A percentile compares a stretch with the other conserved stretches of the same genome.
Conservation (phyloP, 1,139 yeast genomes). For the Diutina mesorugosa region DNA sequence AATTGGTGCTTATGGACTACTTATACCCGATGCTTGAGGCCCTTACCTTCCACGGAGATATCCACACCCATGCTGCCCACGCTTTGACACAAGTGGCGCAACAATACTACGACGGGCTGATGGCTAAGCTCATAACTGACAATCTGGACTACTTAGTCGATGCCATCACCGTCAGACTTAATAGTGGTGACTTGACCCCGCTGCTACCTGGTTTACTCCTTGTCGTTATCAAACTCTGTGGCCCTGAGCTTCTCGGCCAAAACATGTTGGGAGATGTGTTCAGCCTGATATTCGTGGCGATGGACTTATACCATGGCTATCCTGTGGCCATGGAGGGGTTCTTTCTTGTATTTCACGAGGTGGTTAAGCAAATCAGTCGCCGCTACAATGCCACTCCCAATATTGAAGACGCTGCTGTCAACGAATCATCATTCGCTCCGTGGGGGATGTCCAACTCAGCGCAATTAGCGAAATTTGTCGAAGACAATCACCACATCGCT, state of each 20-base stretch:
- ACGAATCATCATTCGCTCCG: background rate
- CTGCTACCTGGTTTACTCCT: constrained; percentile 58
- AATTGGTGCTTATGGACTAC: constrained; percentile 8
- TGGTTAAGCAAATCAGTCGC: constrained; percentile 40
- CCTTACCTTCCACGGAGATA: constrained; percentile 5
- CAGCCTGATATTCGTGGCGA: constrained; percentile 56
- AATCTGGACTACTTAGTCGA: constrained; percentile 79
- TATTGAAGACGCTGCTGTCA: background rate
- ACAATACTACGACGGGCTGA: constrained; percentile 42
- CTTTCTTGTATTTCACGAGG: constrained; percentile 55
- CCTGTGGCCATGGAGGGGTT: constrained; percentile 58
- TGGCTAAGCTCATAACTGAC: constrained; percentile 40
- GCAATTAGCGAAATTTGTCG: background rate
- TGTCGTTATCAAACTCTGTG: constrained; percentile 57
- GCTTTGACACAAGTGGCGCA: constrained; percentile 25
- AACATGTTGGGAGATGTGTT: constrained; percentile 63
- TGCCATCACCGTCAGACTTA: constrained; percentile 52
- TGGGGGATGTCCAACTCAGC: background rate
- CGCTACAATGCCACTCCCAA: background rate
- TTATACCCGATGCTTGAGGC: constrained; percentile 8
- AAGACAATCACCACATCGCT: background rate
- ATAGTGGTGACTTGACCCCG: constrained; percentile 56
- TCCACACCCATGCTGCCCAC: constrained; percentile 5
- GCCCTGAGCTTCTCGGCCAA: constrained; percentile 38
- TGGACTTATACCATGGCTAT: constrained; percentile 82